Conservation (phyloP, 768 basidiomycete genomes). For the Boletus eberwhitei region DNA sequence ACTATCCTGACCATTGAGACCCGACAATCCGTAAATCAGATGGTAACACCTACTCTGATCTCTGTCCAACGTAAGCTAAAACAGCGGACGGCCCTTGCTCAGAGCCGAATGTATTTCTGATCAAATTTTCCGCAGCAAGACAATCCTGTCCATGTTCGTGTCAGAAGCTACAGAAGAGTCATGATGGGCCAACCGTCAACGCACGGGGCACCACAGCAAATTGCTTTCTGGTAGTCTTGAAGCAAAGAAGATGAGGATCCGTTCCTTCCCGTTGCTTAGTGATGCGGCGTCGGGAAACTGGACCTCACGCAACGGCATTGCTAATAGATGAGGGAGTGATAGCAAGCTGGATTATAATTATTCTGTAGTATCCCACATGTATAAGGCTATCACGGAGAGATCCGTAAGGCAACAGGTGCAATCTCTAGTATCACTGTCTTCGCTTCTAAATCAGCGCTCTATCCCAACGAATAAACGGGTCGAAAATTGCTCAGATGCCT, state of each 20-base stretch:
- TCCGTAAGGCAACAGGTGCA: conserved; percentile 1
- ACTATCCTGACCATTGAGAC: conserved; percentile 34
- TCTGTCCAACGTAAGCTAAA: conserved; percentile 69
- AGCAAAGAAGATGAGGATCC: conserved; percentile 68
- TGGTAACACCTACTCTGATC: conserved; percentile 47
- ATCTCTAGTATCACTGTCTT: conserved; percentile 10
- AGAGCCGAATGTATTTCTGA: conserved; percentile 48
- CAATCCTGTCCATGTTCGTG: conserved; percentile 53
- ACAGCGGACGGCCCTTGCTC: conserved; percentile 48
- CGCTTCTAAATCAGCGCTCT: conserved; percentile 11
- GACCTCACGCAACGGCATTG: conserved; percentile 51
- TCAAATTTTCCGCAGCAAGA: conserved; percentile 51
- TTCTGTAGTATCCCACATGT: conserved; percentile 1
- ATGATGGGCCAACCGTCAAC: conserved; percentile 17
- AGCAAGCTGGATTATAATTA: not conserved
- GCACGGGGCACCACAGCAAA: conserved; percentile 67
- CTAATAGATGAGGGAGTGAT: not conserved
- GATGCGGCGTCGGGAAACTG: conserved; percentile 35
- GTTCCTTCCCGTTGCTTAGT: conserved; percentile 42
- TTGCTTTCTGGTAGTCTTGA: conserved; percentile 52
- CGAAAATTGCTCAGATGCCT: not conserved
- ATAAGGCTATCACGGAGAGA: not conserved
- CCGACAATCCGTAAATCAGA: not conserved
- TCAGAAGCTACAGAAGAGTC: conserved; percentile 3
- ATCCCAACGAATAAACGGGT: not conserved